Evolutionary conservation across 148 eudicot species (phyloP), one percentile per base, ranked within the genome.

Genomic region (Beta vulgaris): DNA sequence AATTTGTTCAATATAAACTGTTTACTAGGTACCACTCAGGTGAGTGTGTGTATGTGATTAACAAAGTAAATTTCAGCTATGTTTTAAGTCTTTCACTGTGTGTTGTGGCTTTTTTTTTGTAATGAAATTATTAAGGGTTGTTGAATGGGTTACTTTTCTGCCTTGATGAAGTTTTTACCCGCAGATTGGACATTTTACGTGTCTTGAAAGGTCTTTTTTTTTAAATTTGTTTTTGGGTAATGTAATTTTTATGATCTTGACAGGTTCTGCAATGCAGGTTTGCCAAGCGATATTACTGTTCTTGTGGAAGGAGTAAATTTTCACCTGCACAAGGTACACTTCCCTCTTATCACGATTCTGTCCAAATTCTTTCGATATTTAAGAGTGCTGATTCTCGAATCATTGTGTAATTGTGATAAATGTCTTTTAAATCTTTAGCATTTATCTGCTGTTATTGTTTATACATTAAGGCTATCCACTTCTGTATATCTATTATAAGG

Each of bases 261-360:
- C 93, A 93, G 98, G 98, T 91, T 87, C 81, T 90, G 93, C 89
- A 84, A 85, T 84, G 84, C 91, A 77, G 90, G 93, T 80, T 86
- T 93, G 83, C 90, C 91, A 23, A 90, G 90, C 69, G 98, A 93
- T 86, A 80, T 91, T 44, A 80, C 80, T 54, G 82, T 93, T 40
- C 66, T 80, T 63, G 86, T 91, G 68, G 93, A 86, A 29, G 88
- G 81, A 37, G 84, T 79, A 34, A 85, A 80, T 23, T 91, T 93
- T 78, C 90, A 91, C 83, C 89, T 93, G 37, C 98, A 93, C 82
- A 93, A 91, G 98, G 98, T 93, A 78, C 72, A 76, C 60, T 26
- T 43, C 4, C 26, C 29, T 66, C 54, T 43, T 51, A 19, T 48
- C 35, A 40, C n/a, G n/a, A n/a, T 48, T 72, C 13, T 79, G 66